Conservation (phyloP, 768 basidiomycete genomes). For the Fibroporia radiculosa region DNA sequence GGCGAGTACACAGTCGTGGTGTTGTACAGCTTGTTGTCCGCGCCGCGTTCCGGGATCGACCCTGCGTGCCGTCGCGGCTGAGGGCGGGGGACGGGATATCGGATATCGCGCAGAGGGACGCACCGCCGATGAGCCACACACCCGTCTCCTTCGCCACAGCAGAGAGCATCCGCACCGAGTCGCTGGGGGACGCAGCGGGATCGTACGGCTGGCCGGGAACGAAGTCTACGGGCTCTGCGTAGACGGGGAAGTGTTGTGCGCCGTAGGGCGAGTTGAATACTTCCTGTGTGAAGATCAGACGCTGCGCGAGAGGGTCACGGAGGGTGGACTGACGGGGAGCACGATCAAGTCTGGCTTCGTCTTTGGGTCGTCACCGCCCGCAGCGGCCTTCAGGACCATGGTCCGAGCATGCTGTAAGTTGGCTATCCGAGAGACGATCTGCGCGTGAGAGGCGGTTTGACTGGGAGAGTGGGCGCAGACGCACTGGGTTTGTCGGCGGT, state of each 20-base stretch:
- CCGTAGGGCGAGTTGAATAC: constrained; percentile 88
- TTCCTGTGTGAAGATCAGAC: constrained; percentile 41
- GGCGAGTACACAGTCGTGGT: constrained; percentile 90
- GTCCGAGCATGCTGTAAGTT: constrained; percentile 81
- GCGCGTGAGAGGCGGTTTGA: not conserved
- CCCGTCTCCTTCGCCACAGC: constrained; percentile 67
- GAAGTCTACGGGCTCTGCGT: constrained; percentile 75
- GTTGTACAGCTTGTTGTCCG: constrained; percentile 74
- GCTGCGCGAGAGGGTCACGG: not conserved
- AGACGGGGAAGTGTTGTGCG: constrained; percentile 68
- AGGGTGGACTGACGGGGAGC: constrained; percentile 52
- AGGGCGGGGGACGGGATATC: not conserved
- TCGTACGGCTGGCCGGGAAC: constrained; percentile 53
- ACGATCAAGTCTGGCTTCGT: constrained; percentile 77
- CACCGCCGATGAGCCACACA: constrained; percentile 93
- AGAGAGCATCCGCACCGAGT: constrained; percentile 78
- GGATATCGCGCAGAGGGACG: not conserved
- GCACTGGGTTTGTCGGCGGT: constrained; percentile 53
- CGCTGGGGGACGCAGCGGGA: constrained; percentile 46
- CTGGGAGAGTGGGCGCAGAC: not conserved
- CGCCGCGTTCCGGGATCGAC: constrained; percentile 84
- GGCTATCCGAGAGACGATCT: constrained; percentile 17
- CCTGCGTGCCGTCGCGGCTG: constrained; percentile 36
- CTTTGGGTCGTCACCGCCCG: constrained; percentile 21
- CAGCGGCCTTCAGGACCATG: constrained; percentile 68